Conservation (phyloP, 306 rosid species). For the Inga oerstediana region DNA sequence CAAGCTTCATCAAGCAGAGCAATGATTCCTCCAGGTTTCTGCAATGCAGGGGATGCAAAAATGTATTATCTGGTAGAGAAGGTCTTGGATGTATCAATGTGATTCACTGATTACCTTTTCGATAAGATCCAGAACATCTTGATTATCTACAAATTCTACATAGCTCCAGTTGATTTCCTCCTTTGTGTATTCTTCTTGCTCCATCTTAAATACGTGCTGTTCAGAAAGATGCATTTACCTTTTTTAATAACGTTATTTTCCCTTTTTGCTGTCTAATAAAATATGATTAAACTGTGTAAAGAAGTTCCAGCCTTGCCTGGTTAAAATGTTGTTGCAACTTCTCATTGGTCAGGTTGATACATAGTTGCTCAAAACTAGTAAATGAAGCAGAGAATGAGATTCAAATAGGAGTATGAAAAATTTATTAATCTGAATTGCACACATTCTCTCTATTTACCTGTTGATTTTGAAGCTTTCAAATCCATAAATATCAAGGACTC, state of each 20-base stretch:
- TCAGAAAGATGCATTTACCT: conserved; percentile 27
- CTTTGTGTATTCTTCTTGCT: conserved; percentile 92
- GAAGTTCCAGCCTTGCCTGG: conserved; percentile 60
- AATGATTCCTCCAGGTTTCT: conserved; percentile 93
- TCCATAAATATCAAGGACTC: conserved; percentile 92
- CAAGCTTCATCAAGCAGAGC: conserved; percentile 97
- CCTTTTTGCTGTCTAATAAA: not conserved
- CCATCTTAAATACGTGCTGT: conserved; percentile 96
- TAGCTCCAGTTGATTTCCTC: conserved; percentile 92
- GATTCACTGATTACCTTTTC: conserved; percentile 65
- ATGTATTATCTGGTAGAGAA: conserved; percentile 19
- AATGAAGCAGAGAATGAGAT: conserved; percentile 25
- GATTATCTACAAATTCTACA: conserved; percentile 87
- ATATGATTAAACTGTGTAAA: conserved; percentile 18
- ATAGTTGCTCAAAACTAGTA: conserved; percentile 85
- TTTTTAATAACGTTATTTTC: conserved; percentile 27
- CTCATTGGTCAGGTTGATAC: conserved; percentile 90
- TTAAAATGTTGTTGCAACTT: conserved; percentile 92
- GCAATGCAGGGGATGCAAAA: conserved; percentile 41
- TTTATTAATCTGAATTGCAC: conserved; percentile 1
- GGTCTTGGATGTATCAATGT: conserved; percentile 6
- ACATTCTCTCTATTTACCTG: conserved; percentile 48
- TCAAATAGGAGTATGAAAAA: conserved; percentile 14
- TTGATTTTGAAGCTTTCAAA: conserved; percentile 92
- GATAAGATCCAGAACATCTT: conserved; percentile 87